Evolutionary conservation across 1,139 yeast species (phyloP).

Genomic region (Pichia sp.): DNA sequence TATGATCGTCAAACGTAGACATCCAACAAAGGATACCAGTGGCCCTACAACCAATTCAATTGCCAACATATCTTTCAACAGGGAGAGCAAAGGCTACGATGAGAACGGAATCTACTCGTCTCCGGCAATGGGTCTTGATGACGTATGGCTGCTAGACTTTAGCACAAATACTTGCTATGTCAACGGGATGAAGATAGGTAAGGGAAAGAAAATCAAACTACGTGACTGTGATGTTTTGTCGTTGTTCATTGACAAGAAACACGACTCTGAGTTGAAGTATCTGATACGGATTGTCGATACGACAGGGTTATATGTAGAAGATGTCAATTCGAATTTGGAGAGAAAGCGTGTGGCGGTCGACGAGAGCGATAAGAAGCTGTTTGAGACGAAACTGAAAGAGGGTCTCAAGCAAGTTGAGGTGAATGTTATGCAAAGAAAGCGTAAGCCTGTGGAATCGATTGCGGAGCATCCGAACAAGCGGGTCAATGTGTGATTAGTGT

Average conservation of each 20-base stretch:
- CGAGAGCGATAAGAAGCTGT: conserved; percentile 14
- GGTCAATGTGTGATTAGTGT: background rate
- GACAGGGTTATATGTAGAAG: conserved; percentile 39
- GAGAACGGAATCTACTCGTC: conserved; percentile 34
- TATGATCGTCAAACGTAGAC: conserved; percentile 55
- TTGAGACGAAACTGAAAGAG: conserved; percentile 12
- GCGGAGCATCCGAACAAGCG: conserved; percentile 1
- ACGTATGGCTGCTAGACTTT: conserved; percentile 76
- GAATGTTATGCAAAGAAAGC: conserved; percentile 5
- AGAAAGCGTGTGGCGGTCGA: conserved; percentile 7
- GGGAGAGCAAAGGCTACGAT: background rate
- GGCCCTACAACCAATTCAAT: background rate
- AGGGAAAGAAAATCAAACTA: conserved; percentile 57
- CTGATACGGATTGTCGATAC: conserved; percentile 48
- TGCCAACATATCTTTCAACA: too few relatives aligned
- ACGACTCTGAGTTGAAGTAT: conserved; percentile 50
- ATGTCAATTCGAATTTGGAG: background rate
- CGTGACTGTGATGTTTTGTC: conserved; percentile 62
- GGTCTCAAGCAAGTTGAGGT: conserved; percentile 11
- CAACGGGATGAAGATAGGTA: conserved; percentile 55
- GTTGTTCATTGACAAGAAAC: conserved; percentile 56
- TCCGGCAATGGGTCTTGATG: conserved; percentile 60
- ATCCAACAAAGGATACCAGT: conserved; percentile 39
- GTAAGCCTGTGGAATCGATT: conserved; percentile 14
- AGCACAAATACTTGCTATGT: conserved; percentile 78